Evolutionary conservation across 177 flowering plant genomes (phyloP).

Genomic region (Telopea speciosissima): DNA sequence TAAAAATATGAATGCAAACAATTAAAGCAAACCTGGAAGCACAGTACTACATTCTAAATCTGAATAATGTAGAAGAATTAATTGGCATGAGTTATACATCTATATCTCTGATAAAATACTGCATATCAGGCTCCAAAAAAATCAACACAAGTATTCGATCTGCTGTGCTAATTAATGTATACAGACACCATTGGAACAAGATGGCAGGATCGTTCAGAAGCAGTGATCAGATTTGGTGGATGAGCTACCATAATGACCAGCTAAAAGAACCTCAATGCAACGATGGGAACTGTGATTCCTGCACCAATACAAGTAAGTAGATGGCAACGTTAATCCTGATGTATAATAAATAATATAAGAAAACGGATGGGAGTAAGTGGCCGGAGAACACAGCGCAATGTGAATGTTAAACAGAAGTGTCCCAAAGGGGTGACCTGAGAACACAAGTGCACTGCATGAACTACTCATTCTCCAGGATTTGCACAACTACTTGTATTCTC

Average conservation of each 20-base stretch:
- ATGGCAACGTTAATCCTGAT: neutral
- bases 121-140: too few species aligned
- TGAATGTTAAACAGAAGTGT: slow-evolving; percentile 15
- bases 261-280: neutral
- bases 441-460: slow-evolving; percentile 21
- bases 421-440: slow-evolving; percentile 61
- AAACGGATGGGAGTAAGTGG: too few species aligned
- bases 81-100: too few species aligned
- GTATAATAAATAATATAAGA: too few species aligned
- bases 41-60: too few species aligned
- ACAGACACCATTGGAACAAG: neutral
- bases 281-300: neutral
- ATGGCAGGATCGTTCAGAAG: neutral
- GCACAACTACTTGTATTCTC: slow-evolving; percentile 30
- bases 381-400: neutral
- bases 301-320: neutral
- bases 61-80: too few species aligned
- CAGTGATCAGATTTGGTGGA: neutral
- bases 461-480: too few species aligned
- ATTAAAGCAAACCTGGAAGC: too few species aligned
- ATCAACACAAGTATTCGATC: neutral
- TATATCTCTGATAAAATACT: too few species aligned
- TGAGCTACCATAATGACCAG: neutral
- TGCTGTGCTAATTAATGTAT: neutral
- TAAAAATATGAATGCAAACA: too few species aligned